Evolutionary conservation across 1,284 basidiomycete genomes (phyloP).

Genomic region (Peniophora sp.): DNA sequence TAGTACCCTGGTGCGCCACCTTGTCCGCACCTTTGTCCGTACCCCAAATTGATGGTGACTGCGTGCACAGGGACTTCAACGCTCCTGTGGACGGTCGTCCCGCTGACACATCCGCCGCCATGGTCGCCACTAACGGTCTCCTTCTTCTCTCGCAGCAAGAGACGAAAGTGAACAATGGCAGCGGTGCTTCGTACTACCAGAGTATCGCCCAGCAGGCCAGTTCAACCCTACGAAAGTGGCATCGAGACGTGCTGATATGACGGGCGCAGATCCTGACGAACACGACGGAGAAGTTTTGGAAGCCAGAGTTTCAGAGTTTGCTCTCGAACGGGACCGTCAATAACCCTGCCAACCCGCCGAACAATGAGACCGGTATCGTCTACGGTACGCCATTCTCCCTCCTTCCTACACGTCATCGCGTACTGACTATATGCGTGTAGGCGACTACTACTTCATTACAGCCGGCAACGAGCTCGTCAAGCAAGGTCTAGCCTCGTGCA

Average conservation of each 20-base stretch:
- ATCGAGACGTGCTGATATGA: not conserved
- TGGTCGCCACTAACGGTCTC: conserved; percentile 49
- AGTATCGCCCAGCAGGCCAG: conserved; percentile 37
- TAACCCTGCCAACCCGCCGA: conserved; percentile 31
- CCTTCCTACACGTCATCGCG: not conserved
- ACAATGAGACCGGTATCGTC: conserved; percentile 54
- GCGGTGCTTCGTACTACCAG: conserved; percentile 33
- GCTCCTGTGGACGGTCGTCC: conserved; percentile 48
- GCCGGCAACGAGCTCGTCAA: conserved; percentile 16
- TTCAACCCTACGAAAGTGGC: not conserved
- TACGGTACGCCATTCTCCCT: conserved; percentile 37
- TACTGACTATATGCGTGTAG: conserved; percentile 12
- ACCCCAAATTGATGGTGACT: not conserved
- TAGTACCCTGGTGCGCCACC: conserved; percentile 51
- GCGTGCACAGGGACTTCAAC: conserved; percentile 53
- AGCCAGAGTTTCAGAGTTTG: conserved; percentile 50
- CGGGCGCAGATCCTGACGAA: conserved; percentile 37
- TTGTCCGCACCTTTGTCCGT: not conserved
- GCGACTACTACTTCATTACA: conserved; percentile 34
- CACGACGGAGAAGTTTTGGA: conserved; percentile 47
- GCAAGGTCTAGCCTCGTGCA: conserved; percentile 1
- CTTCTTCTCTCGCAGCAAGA: conserved; percentile 52
- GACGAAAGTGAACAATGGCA: conserved; percentile 22
- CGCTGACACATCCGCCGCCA: conserved; percentile 62
- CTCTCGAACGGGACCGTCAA: conserved; percentile 64